Evolutionary conservation across 2,329 filamentous ascomycete species (phyloP), one percentile per base, ranked within the genome.

Genomic region (Tolypocladium paradoxum): DNA sequence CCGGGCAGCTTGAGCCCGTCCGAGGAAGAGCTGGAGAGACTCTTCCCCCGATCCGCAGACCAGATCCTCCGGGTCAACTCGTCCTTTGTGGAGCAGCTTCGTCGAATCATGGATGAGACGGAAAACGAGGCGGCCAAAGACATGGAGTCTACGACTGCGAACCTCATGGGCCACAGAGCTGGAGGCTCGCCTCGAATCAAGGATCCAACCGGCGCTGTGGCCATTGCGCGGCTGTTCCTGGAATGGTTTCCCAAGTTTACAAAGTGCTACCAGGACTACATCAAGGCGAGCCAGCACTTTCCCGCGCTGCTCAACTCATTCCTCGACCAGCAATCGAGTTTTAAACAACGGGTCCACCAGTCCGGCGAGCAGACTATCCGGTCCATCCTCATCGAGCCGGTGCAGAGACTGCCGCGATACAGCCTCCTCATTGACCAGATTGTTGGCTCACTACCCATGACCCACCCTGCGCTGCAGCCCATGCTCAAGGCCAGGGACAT

Each of bases 361-460:
- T 87, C 87, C 2, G 92, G 93, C 53, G 93, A 97, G 67, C 93
- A 99, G 71, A 82, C 84, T 54, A 79, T 97, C 52, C 90, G 89
- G 49, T 97, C 93, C 4, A 81, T 93, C 57, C 79, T 99, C 52
- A 99, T 99, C 66, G 93, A 99, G 69, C 93, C 93, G 2, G 91
- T 99, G 0, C 93, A 99, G 68, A 81, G 93, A 51, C 78, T 99
- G 51, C 93, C 93, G 29, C 85, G 93, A 29, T 99, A 99, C 71
- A 96, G 90, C 63, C 76, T 99, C 36, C 86, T 97, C 64, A 97
- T 99, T 61, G 93, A 99, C 71, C 91, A 95, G 63, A 96, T 99
- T 64, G 82, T 93, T 48, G 84, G 85, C 59, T 90, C 87, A 56
- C 78, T 97, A 20, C 91, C 92, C 5, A 82, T 91, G 50, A 84